Percentiles rank a stretch among this genome's conserved stretches.
Evolutionary conservation across 2,329 filamentous ascomycete genomes (phyloP).

Genomic region (Paecilomyces sp.): DNA sequence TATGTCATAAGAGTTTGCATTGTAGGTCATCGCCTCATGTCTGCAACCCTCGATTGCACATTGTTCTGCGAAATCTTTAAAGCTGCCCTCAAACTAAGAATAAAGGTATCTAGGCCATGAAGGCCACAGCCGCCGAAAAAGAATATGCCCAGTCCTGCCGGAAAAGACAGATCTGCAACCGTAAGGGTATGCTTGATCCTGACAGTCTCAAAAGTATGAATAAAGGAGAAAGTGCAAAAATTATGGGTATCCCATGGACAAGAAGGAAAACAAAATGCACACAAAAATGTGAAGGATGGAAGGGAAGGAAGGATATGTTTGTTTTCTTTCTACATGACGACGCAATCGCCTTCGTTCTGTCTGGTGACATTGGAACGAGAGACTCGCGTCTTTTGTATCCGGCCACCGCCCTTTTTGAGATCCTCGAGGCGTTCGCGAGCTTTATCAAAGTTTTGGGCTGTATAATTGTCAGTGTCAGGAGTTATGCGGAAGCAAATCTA

Average conservation of each 20-base stretch:
- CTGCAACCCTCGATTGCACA: background rate
- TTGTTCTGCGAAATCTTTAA: background rate
- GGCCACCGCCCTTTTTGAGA: constrained; percentile 71
- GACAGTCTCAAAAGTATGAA: background rate
- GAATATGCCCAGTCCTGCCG: background rate
- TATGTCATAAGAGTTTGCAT: background rate
- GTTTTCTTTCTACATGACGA: constrained; percentile 62
- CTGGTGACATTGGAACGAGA: constrained; percentile 74
- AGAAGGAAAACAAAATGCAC: background rate
- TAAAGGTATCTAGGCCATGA: background rate
- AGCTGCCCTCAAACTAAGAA: background rate
- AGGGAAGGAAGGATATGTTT: constrained; percentile 14
- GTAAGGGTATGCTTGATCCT: background rate
- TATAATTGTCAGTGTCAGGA: background rate
- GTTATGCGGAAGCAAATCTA: constrained; percentile 1
- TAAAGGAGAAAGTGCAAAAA: background rate
- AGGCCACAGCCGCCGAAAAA: background rate
- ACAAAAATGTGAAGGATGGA: background rate
- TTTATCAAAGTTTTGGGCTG: constrained; percentile 91
- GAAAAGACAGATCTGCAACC: background rate
- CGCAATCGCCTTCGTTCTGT: constrained; percentile 83
- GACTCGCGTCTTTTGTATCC: constrained; percentile 66
- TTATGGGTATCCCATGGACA: background rate
- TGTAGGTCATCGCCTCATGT: background rate
- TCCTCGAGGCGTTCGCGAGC: constrained; percentile 89